Evolutionary conservation across 2,329 filamentous ascomycete genomes (phyloP), one percentile per base, ranked within the genome.

Genomic region (Bimuria novae-zelandiae): DNA sequence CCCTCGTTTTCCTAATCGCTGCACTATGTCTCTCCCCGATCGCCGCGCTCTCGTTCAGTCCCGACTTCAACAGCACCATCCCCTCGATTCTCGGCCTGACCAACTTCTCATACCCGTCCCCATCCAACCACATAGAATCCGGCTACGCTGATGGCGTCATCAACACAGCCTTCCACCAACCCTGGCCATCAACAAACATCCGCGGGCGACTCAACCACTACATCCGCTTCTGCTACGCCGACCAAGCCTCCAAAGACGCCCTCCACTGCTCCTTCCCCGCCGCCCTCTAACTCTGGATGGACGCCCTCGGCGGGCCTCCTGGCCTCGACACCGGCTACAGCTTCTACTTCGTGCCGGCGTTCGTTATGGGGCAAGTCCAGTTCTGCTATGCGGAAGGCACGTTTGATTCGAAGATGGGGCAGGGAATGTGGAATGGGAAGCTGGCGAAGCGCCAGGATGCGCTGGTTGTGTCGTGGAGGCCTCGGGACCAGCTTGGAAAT

Each of bases 231-330:
- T 47, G 44, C 33, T 47, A 21, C 33, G 44, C 44, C 2, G 33
- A 47, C 33, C 33, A 39, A 29, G 32, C 44, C 10, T 47, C 44
- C 22, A 30, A 39, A 30, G 33, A 47, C n/a, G 44, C 44, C 4
- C 23, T 47, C 3, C 5, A 21, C 3, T 47, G 44, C 16, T 10
- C 19, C n/a, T 6, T 39, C 3, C 1, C 1, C 8, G 7, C 10
- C 3, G 44, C 44, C 8, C 3, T 39, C 10, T 11, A 37, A 3
- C 30, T 47, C 12, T 47, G 44, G 44, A 12, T 0, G 14, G 33
- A 37, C 4, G 44, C 33, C n/a, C 44, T 47, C 11, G 33, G 33
- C 14, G 44, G 44, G 3, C 10, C 3, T 3, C 22, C 44, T 2
- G n/a, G 44, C 11, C 7, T 5, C n/a, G 23, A 29, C 1, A 47